Evolutionary conservation across 169 alveolate species (phyloP).

Genomic region (Cyclospora cayetanensis): DNA sequence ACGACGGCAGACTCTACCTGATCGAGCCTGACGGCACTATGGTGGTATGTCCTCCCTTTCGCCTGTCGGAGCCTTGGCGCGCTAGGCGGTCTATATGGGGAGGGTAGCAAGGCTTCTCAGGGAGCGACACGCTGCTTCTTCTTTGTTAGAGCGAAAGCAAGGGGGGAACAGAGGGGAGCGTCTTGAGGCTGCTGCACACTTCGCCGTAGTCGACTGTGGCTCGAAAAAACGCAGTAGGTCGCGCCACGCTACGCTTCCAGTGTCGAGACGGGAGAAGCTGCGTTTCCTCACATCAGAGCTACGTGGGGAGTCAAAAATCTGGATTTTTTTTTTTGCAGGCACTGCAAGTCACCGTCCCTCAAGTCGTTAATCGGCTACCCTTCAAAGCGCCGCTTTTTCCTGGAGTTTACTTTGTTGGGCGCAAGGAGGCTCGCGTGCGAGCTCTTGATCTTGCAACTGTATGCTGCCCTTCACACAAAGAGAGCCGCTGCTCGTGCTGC

Average conservation of each 20-base stretch:
- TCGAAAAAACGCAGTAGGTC: too few relatives aligned
- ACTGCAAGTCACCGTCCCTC: constrained; percentile 50
- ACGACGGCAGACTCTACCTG: constrained; percentile 61
- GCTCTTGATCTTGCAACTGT: constrained; percentile 46
- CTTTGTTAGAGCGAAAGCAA: too few relatives aligned
- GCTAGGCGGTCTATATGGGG: neutral
- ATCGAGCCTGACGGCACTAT: constrained; percentile 62
- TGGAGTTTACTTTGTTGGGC: constrained; percentile 51
- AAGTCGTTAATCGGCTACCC: constrained; percentile 64
- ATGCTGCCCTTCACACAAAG: too few relatives aligned
- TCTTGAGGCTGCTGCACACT: too few relatives aligned
- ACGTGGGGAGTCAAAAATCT: too few relatives aligned
- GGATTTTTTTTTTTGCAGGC: constrained; percentile 43
- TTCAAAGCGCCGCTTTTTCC: constrained; percentile 64
- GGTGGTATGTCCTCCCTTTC: neutral
- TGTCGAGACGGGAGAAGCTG: too few relatives aligned
- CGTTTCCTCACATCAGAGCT: too few relatives aligned
- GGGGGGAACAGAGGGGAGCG: too few relatives aligned
- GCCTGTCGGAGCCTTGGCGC: neutral
- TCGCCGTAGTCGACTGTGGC: too few relatives aligned
- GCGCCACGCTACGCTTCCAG: too few relatives aligned
- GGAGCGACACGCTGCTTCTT: too few relatives aligned
- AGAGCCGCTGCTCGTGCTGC: too few relatives aligned
- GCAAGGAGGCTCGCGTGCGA: constrained; percentile 24
- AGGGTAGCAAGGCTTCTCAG: neutral